A percentile compares a stretch with the other conserved stretches of the same genome.
phyloP scores from a whole-genome alignment of 345 rosid genomes.

The Hirschfeldia incana region DNA sequence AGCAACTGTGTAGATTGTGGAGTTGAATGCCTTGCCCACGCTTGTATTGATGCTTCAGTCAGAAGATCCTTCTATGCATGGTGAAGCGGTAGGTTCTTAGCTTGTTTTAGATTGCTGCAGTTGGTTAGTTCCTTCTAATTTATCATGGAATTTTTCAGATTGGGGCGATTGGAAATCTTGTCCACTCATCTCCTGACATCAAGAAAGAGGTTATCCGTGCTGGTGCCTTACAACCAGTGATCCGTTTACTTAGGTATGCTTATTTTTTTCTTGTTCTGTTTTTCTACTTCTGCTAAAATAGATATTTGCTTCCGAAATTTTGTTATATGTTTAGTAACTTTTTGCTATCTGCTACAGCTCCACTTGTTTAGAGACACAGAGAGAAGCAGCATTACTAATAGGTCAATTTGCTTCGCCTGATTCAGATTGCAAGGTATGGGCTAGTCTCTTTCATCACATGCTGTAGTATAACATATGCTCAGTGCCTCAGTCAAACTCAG shows the following conservation, averaged over 20 bases:
- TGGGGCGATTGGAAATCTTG: slow-evolving; percentile 77
- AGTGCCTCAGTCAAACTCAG: neutral
- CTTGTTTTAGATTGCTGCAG: neutral
- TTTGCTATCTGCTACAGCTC: slow-evolving; percentile 51
- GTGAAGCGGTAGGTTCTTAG: slow-evolving; percentile 61
- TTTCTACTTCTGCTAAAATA: neutral
- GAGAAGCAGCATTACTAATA: slow-evolving; percentile 76
- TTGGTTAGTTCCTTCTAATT: neutral
- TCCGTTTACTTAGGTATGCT: slow-evolving; percentile 62
- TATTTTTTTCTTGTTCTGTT: neutral
- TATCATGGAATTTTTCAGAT: slow-evolving; percentile 43
- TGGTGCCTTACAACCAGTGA: slow-evolving; percentile 86
- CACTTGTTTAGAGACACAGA: slow-evolving; percentile 63
- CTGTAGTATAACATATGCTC: neutral
- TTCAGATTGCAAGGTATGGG: slow-evolving; percentile 72
- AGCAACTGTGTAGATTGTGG: slow-evolving; percentile 61
- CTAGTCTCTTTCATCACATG: slow-evolving; percentile 1
- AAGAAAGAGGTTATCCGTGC: slow-evolving; percentile 69
- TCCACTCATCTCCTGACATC: slow-evolving; percentile 73
- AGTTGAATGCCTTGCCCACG: slow-evolving; percentile 61
- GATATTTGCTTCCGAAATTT: neutral
- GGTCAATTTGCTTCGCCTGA: slow-evolving; percentile 87
- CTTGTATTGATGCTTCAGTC: slow-evolving; percentile 70
- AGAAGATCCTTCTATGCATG: slow-evolving; percentile 61
- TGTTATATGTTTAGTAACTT: slow-evolving; percentile 12